Evolutionary conservation across 108 stramenopile species (phyloP).

Genomic region (Pelagomonas calceolata): DNA sequence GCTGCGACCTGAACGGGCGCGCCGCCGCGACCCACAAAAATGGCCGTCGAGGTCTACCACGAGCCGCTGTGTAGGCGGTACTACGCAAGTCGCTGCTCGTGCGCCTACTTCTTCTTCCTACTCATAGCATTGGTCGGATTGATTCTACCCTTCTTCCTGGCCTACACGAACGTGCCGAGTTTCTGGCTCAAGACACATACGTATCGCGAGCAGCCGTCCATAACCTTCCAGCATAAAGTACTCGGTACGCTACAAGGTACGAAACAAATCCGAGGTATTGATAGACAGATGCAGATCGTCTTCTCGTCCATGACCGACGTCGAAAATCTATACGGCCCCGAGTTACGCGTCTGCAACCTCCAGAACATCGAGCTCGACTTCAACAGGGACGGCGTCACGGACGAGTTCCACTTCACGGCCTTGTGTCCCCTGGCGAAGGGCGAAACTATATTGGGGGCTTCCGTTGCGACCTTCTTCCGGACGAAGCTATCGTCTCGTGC

Average conservation of each 20-base stretch:
- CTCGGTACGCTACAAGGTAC: conserved; percentile 6
- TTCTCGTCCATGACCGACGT: conserved; percentile 1
- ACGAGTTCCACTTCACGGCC: conserved; percentile 3
- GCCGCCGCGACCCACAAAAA: too few relatives aligned
- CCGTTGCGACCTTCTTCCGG: conserved; percentile 5
- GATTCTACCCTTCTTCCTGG: conserved; percentile 14
- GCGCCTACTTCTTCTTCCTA: conserved; percentile 9
- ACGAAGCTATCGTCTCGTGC: conserved; percentile 1
- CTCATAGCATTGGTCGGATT: not conserved
- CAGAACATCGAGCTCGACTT: conserved; percentile 4
- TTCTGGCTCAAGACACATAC: conserved; percentile 17
- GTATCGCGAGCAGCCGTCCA: conserved; percentile 10
- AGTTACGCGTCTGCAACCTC: not conserved
- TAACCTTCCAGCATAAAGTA: conserved; percentile 7
- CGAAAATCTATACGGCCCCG: not conserved
- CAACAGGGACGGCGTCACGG: conserved; percentile 10
- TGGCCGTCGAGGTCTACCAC: conserved; percentile 10
- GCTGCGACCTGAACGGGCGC: too few relatives aligned
- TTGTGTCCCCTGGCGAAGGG: not conserved
- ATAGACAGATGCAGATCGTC: not conserved
- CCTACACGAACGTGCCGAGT: not conserved
- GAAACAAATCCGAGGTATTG: too few relatives aligned
- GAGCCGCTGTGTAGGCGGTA: conserved; percentile 18
- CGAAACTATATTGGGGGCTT: not conserved
- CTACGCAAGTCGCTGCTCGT: not conserved